Base-by-base conservation (phyloP, 345 rosid genomes). In the Durio zibethinus region DNA sequence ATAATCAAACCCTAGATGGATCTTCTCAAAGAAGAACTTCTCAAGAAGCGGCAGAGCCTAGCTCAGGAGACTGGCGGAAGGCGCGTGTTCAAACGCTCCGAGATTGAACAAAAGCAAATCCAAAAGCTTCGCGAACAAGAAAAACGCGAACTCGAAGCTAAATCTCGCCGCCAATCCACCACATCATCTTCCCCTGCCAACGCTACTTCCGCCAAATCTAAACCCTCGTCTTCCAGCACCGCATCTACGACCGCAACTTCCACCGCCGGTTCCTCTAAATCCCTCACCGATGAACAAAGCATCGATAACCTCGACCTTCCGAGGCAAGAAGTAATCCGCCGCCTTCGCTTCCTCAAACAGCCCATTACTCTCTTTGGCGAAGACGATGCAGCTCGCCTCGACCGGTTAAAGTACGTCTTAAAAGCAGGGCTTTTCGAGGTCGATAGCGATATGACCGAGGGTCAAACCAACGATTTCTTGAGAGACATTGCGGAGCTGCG, bases 301-400 rank as follows among this genome's bases (percentile, higher is more conserved):
- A 91, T 93, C 78, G 94, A 93, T 79, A 93, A 80, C 84, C 89
- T 96, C 53, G 84, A 78, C 77, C 94, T 96, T 56, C 53, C 38
- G 0, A 88, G 79, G 85, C 99, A 89, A 65, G 99, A 96, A 85
- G 98, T 93, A 50, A 89, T 92, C 74, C 97, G 98, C 33, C 92
- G 98, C 16, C 87, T 96, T 80, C 91, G 99, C 6, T 84, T 96
- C 81, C 93, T 96, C 23, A 93, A 93, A 11, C 98, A 93, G 81
- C 99, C 98, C 1, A 84, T 96, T 48, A 96, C 99, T 64, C 97
- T 96, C 33, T 96, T 96, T 56, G 98, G 98, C 11, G 99, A 96
- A 75, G 98, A 96, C 42, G 98, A 93, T 42, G 89, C 83, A 7
- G 90, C 98, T 0, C 86, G 99, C 16, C 93, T 96, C 10, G 98